Evolutionary conservation across 1,139 yeast genomes (phyloP).

Genomic region (Lodderomyces metapsilosis): DNA sequence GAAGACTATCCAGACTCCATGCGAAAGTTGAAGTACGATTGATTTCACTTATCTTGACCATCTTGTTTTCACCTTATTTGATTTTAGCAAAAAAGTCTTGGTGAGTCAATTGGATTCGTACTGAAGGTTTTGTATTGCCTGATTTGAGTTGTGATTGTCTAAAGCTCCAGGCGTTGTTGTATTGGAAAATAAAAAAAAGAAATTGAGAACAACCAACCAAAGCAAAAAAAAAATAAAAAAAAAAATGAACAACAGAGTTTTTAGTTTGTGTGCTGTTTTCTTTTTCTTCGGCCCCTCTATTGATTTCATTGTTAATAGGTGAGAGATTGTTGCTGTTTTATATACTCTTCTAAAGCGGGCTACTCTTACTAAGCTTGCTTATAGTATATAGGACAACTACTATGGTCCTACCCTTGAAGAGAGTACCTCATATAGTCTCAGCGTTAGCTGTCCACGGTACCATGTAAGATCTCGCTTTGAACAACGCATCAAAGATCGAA

Average conservation of each 20-base stretch:
- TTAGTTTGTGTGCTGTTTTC: background rate
- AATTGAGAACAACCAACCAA: too few relatives aligned
- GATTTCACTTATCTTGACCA: constrained; percentile 86
- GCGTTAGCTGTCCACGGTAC: constrained; percentile 1
- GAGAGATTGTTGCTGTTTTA: too few relatives aligned
- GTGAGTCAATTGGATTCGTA: background rate
- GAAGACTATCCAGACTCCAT: constrained; percentile 80
- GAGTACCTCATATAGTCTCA: too few relatives aligned
- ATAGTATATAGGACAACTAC: too few relatives aligned
- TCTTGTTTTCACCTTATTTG: constrained; percentile 18
- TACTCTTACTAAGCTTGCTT: too few relatives aligned
- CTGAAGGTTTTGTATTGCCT: background rate
- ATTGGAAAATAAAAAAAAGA: constrained; percentile 4
- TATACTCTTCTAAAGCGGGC: too few relatives aligned
- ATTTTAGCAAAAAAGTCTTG: background rate
- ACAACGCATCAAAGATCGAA: constrained; percentile 10
- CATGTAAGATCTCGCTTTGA: constrained; percentile 6
- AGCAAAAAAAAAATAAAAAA: constrained; percentile 2
- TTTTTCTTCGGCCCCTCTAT: too few relatives aligned
- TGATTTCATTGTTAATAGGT: too few relatives aligned
- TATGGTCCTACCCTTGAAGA: too few relatives aligned
- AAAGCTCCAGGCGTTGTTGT: constrained; percentile 1
- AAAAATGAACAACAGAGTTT: background rate
- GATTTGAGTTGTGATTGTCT: background rate
- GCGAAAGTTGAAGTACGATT: constrained; percentile 89